phyloP scores from a whole-genome alignment of 2,329 filamentous ascomycete genomes.

The Alternaria triticimaculans region DNA sequence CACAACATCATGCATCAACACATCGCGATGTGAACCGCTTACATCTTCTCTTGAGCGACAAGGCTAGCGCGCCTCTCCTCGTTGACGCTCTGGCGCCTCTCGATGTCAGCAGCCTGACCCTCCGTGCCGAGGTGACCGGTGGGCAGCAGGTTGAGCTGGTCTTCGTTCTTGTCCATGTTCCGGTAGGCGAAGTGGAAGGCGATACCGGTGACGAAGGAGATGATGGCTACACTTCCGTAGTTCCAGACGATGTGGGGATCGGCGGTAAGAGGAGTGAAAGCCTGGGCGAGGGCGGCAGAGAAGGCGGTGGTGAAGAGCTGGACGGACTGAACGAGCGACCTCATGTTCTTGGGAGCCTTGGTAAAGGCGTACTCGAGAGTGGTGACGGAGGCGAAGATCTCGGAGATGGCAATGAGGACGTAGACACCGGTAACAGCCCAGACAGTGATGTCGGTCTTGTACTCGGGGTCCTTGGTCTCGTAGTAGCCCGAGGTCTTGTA shows the following conservation, averaged over 20 bases:
- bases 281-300: constrained; percentile 39
- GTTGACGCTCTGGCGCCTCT: constrained; percentile 32
- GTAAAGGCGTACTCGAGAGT: constrained; percentile 76
- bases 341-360: constrained; percentile 73
- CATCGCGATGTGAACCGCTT: neutral
- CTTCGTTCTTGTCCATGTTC: constrained; percentile 44
- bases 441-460: constrained; percentile 58
- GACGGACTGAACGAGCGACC: constrained; percentile 47
- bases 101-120: constrained; percentile 38
- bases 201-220: constrained; percentile 42
- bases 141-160: constrained; percentile 48
- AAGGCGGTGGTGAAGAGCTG: constrained; percentile 47
- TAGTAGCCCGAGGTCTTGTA: constrained; percentile 61
- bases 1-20: neutral
- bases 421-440: constrained; percentile 61
- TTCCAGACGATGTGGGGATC: constrained; percentile 44
- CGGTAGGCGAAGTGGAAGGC: constrained; percentile 44
- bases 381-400: constrained; percentile 71
- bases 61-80: constrained; percentile 19
- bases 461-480: constrained; percentile 50
- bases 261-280: constrained; percentile 35
- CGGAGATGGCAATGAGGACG: constrained; percentile 62
- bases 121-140: constrained; percentile 44
- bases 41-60: constrained; percentile 22
- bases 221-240: constrained; percentile 46